Evolutionary conservation across 1,284 basidiomycete species (phyloP).

Genomic region (Moesziomyces parantarcticus): DNA sequence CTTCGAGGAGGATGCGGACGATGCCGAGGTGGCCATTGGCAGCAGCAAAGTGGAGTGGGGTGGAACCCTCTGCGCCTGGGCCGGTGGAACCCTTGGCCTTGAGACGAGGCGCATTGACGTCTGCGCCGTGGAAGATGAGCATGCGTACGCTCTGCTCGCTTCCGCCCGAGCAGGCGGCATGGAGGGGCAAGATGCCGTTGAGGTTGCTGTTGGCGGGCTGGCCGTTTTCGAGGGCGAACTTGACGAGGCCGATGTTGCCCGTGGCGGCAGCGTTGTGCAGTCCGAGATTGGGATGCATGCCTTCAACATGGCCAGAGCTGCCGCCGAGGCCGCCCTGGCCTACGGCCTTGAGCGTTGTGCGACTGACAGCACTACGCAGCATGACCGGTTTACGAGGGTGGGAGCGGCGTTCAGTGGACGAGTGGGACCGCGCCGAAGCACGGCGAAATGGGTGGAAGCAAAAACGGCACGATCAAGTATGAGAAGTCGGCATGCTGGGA

Average conservation of each 20-base stretch:
- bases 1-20: constrained; percentile 57
- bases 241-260: constrained; percentile 62
- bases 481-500: background rate
- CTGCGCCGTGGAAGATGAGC: constrained; percentile 61
- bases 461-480: background rate
- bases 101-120: constrained; percentile 54
- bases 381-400: constrained; percentile 6
- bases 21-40: constrained; percentile 62
- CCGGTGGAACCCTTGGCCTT: constrained; percentile 35
- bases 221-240: constrained; percentile 64
- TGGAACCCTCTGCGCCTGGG: constrained; percentile 61
- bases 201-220: constrained; percentile 57
- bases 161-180: constrained; percentile 62
- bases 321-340: constrained; percentile 36
- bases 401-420: background rate
- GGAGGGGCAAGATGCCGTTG: constrained; percentile 63
- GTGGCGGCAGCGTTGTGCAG: constrained; percentile 61
- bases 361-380: constrained; percentile 44
- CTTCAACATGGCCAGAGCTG: constrained; percentile 21
- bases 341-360: constrained; percentile 43
- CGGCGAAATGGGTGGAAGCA: background rate
- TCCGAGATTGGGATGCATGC: constrained; percentile 53
- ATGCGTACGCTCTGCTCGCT: constrained; percentile 53
- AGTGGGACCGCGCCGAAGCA: background rate
- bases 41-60: constrained; percentile 65